Conservation (phyloP, 768 basidiomycete species). For the Rossbeevera mucosa region DNA sequence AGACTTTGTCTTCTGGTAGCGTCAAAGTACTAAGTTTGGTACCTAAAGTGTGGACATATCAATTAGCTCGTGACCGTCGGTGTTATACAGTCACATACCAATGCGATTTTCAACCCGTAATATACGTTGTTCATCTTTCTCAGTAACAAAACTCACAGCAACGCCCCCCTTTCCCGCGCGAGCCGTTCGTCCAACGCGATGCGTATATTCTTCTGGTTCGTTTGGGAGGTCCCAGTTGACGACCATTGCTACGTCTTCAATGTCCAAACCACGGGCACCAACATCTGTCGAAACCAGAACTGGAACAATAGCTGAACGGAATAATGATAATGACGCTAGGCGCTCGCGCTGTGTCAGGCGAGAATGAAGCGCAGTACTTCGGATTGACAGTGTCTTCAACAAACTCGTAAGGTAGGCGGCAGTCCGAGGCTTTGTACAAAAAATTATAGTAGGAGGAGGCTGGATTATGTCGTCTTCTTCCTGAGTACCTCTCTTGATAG, state of each 20-base stretch:
- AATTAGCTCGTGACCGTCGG: background rate
- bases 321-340: slow-evolving; percentile 75
- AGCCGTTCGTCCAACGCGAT: slow-evolving; percentile 91
- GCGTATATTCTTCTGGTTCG: slow-evolving; percentile 90
- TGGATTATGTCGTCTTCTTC: slow-evolving; percentile 55
- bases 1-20: slow-evolving; percentile 73
- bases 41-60: slow-evolving; percentile 42
- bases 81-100: slow-evolving; percentile 45
- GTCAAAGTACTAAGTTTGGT: slow-evolving; percentile 69
- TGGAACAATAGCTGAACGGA: slow-evolving; percentile 81
- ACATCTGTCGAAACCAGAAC: slow-evolving; percentile 95
- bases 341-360: slow-evolving; percentile 90
- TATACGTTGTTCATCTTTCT: slow-evolving; percentile 83
- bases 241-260: slow-evolving; percentile 93
- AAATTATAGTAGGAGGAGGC: slow-evolving; percentile 95
- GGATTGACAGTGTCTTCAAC: slow-evolving; percentile 73
- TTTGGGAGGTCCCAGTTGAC: slow-evolving; percentile 96
- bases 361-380: slow-evolving; percentile 88
- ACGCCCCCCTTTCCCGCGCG: slow-evolving; percentile 86
- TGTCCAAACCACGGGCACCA: slow-evolving; percentile 91
- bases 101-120: slow-evolving; percentile 82
- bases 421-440: slow-evolving; percentile 79
- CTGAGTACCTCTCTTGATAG: slow-evolving; percentile 26
- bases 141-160: slow-evolving; percentile 92
- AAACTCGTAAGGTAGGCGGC: slow-evolving; percentile 84